phyloP scores from a whole-genome alignment of 75 land plant genomes.

The Isoetes taiwanensis region DNA sequence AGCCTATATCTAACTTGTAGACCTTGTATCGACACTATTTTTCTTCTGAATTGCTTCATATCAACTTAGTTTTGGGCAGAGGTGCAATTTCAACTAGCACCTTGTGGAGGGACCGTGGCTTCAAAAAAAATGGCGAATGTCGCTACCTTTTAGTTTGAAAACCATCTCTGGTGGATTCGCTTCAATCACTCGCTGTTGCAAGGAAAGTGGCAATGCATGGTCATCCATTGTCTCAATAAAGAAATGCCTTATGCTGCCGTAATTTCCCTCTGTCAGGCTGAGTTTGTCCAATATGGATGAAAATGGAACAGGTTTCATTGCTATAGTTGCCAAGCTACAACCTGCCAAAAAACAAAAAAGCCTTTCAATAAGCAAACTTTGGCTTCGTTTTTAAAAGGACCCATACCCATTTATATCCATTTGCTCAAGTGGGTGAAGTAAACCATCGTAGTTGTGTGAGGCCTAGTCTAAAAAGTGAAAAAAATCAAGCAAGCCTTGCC shows the following conservation, averaged over 20 bases:
- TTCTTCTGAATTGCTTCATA: too few species aligned
- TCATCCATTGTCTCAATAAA: slow-evolving; percentile 71
- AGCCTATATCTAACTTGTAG: too few species aligned
- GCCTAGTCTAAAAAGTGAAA: too few species aligned
- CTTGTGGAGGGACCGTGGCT: slow-evolving; percentile 71
- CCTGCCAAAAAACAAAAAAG: slow-evolving; percentile 26
- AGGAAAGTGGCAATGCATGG: slow-evolving; percentile 47
- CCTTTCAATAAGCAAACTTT: too few species aligned
- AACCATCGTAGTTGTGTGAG: too few species aligned
- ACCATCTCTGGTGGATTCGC: slow-evolving; percentile 65
- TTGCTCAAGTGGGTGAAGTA: too few species aligned
- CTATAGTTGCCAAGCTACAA: slow-evolving; percentile 64
- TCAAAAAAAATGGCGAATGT: slow-evolving; percentile 90
- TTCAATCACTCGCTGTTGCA: slow-evolving; percentile 52
- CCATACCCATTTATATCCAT: too few species aligned
- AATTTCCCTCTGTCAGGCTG: slow-evolving; percentile 44
- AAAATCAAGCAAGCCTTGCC: too few species aligned
- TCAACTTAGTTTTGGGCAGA: too few species aligned
- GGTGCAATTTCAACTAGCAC: slow-evolving; percentile 48
- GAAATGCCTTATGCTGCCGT: slow-evolving; percentile 58
- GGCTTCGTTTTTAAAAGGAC: too few species aligned
- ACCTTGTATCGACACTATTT: too few species aligned
- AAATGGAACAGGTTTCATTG: slow-evolving; percentile 54
- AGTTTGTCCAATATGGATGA: slow-evolving; percentile 66
- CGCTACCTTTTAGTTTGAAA: slow-evolving; percentile 72